Conservation (phyloP, 192 early-diverging fungal genomes). For the Mortierella antarctica region DNA sequence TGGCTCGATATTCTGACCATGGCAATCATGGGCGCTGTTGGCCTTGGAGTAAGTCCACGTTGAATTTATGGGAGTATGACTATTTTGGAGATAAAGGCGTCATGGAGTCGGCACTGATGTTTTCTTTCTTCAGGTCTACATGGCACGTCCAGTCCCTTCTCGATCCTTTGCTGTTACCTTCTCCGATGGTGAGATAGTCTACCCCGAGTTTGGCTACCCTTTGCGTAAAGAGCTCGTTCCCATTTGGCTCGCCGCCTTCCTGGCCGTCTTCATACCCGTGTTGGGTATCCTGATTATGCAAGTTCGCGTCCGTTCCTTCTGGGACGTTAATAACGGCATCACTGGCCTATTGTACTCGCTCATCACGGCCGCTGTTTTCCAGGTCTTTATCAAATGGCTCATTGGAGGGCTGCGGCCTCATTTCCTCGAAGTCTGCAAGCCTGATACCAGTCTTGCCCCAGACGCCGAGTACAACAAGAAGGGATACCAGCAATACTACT, state of each 20-base stretch:
- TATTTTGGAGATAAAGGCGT: conserved; percentile 1
- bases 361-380: conserved; percentile 11
- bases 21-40: not conserved
- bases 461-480: conserved; percentile 1
- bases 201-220: conserved; percentile 9
- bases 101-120: not conserved
- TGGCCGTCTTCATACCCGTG: conserved; percentile 2
- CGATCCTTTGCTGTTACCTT: conserved; percentile 9
- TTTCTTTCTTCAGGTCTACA: conserved; percentile 1
- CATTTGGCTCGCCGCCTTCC: conserved; percentile 14
- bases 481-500: conserved; percentile 9
- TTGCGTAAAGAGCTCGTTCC: conserved; percentile 11
- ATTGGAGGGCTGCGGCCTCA: conserved; percentile 6
- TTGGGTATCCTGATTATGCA: conserved; percentile 12
- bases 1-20: conserved; percentile 13
- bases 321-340: conserved; percentile 6
- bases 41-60: conserved; percentile 9
- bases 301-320: conserved; percentile 6
- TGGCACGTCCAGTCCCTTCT: conserved; percentile 6
- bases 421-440: conserved; percentile 10
- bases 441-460: conserved; percentile 8
- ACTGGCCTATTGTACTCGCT: conserved; percentile 10
- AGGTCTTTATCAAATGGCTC: conserved; percentile 13
- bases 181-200: conserved; percentile 13
- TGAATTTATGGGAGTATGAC: not conserved